Base-by-base conservation (phyloP, 805 yeast species). In the Barnettozyma pratensis region DNA sequence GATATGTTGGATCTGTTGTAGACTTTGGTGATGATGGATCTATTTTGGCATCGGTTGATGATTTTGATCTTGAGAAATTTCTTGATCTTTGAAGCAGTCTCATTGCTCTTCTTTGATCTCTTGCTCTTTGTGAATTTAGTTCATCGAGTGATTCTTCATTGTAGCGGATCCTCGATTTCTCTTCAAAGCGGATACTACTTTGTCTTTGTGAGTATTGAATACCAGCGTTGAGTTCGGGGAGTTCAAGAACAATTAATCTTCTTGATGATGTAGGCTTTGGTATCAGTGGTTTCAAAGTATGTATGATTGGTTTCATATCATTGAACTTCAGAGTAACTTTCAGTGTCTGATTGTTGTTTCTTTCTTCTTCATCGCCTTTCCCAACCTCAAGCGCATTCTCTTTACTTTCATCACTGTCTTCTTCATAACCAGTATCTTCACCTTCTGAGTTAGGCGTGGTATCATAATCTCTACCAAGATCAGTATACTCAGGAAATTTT, bases 101-200 rank as follows among this genome's bases (percentile, higher is more conserved):
- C n/a, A 41, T 19, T n/a, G 39, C 39, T 19, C 38, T 39, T 39
- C 52, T 42, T 45, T 49, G 44, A 6, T 46, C 37, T 39, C 52
- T 45, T 27, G 42, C 36, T 6, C 11, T 11, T n/a, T 26, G 10
- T n/a, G 45, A 39, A 12, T 26, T 10, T 14, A 25, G 6, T 2
- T 28, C 45, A 11, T 14, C 38, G 12, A 11, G 14, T 6, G 25
- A 8, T n/a, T 47, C 39, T 19, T 47, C 44, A n/a, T 25, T 40
- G 26, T 42, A 47, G 26, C 42, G 19, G 26, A 34, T 34, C 37
- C 47, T 43, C 30, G 50, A 40, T 27, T 27, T 25, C 19, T 47
- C 50, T 26, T 28, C 35, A 26, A 43, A 46, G 37, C 52, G 39
- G 10, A 49, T 41, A 19, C 40, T 30, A 19, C 49, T 49, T 11